Evolutionary conservation across 106 monocot species (phyloP), one percentile per base, ranked within the genome.

Genomic region (Phalaenopsis aphrodite): DNA sequence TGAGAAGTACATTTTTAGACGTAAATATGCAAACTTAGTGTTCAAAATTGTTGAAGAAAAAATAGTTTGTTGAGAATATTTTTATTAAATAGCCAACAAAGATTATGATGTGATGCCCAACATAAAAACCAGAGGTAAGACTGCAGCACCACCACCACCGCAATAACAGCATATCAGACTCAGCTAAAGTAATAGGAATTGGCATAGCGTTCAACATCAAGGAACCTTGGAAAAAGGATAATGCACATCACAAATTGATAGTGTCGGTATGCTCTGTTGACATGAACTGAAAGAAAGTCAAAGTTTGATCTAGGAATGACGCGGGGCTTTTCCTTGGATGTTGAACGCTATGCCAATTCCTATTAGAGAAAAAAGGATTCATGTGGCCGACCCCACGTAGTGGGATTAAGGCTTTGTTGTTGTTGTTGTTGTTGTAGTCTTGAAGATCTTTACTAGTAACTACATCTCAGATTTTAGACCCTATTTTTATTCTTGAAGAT

Each of bases 121-220:
- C 5, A 74, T 43, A 74, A 36, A 5, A 36, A 71, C 39, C 17
- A 19, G 7, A 43, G 43, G 37, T 42, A 42, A 19, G n/a, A 39
- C 21, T n/a, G 74, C 39, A 39, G 38, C 39, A 65, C 14, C 39
- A 71, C 36, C 38, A 61, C 61, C 61, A 61, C 21, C 4, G 4
- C 57, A 74, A 74, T 74, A 74, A 45, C 4, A 45, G 43, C 74
- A 74, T 52, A 42, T 74, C 74, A n/a, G 43, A 42, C 19, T 36
- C 24, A 45, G 19, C 8, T 42, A 74, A 45, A 74, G 2, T 74
- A 42, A 43, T 19, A 17, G 8, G 41, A 19, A 45, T 43, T 18
- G 43, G 74, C 21, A 6, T n/a, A 61, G 21, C 61, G n/a, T 61
- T 61, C 21, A 61, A 61, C 61, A 74, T 19, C 1, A 69, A 69